Conservation (phyloP, 1,139 yeast species). For the Kodamaea alishanica region DNA sequence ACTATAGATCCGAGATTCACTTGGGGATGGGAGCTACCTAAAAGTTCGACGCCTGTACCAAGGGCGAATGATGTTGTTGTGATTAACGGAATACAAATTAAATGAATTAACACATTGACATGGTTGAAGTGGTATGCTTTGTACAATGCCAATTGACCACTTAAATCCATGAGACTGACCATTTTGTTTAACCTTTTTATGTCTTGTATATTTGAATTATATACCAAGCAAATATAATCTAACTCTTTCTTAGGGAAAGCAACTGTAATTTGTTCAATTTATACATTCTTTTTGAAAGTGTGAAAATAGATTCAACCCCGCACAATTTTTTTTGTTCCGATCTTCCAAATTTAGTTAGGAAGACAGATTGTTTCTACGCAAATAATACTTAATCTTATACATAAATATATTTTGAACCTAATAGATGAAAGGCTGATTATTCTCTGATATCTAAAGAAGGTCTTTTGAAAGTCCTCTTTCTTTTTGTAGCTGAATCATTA, state of each 20-base stretch:
- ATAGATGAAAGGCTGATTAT: conserved; percentile 4
- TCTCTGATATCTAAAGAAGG: conserved; percentile 52
- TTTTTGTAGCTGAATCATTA: conserved; percentile 33
- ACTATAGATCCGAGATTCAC: conserved; percentile 37
- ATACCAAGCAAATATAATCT: no score
- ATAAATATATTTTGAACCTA: no score
- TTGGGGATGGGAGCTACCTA: conserved; percentile 26
- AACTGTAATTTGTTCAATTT: no score
- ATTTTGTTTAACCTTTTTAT: conserved; percentile 1
- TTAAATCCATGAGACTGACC: conserved; percentile 40
- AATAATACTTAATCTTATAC: no score
- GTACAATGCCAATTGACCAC: conserved; percentile 73
- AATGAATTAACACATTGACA: conserved; percentile 72
- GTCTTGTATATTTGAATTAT: background rate
- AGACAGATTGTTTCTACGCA: no score
- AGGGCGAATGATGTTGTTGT: conserved; percentile 51
- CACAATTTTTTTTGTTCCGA: no score
- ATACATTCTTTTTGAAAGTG: no score
- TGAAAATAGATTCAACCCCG: no score
- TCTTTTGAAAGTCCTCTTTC: conserved; percentile 45
- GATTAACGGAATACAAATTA: conserved; percentile 76
- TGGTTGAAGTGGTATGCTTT: conserved; percentile 74
- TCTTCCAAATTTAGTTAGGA: no score
- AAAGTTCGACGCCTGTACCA: conserved; percentile 21
- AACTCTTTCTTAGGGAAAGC: no score